phyloP scores from a whole-genome alignment of 257 asterid genomes.

The Pogostemon cablin region DNA sequence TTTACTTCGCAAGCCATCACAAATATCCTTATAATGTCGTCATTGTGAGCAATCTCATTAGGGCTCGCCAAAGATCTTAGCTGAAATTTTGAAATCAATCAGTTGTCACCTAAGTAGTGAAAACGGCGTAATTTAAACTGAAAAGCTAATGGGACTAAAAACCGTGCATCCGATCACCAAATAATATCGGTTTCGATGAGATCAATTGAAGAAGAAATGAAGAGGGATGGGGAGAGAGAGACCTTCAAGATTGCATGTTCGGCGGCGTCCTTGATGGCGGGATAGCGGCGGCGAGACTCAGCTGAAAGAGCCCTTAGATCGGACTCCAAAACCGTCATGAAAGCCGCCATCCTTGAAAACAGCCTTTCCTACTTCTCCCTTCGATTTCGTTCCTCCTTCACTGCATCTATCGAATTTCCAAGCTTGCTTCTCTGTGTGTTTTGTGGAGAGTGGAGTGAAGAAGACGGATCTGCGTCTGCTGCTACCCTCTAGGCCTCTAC shows the following conservation, averaged over 20 bases:
- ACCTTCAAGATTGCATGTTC: conserved; percentile 97
- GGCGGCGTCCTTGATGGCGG: conserved; percentile 96
- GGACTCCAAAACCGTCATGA: conserved; percentile 92
- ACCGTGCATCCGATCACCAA: background rate
- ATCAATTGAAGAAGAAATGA: background rate
- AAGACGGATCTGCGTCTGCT: conserved; percentile 40
- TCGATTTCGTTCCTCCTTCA: background rate
- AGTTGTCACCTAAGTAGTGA: conserved; percentile 29
- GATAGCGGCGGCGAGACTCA: conserved; percentile 98
- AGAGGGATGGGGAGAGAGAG: background rate
- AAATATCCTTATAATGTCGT: conserved; percentile 83
- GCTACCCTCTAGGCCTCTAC: conserved; percentile 21
- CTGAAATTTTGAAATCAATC: conserved; percentile 52
- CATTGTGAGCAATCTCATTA: conserved; percentile 80
- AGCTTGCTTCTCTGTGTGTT: conserved; percentile 18
- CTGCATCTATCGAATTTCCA: background rate
- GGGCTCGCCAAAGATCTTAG: conserved; percentile 84
- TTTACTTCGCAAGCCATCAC: conserved; percentile 97
- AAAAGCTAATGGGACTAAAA: background rate
- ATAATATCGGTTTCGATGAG: background rate
- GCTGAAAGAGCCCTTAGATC: conserved; percentile 97
- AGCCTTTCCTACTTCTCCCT: background rate
- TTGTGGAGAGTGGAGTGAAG: background rate
- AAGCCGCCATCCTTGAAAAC: conserved; percentile 72
- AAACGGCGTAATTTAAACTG: conserved; percentile 10